phyloP scores from a whole-genome alignment of 2,329 filamentous ascomycete genomes.

The Rugonectria rugulosa region DNA sequence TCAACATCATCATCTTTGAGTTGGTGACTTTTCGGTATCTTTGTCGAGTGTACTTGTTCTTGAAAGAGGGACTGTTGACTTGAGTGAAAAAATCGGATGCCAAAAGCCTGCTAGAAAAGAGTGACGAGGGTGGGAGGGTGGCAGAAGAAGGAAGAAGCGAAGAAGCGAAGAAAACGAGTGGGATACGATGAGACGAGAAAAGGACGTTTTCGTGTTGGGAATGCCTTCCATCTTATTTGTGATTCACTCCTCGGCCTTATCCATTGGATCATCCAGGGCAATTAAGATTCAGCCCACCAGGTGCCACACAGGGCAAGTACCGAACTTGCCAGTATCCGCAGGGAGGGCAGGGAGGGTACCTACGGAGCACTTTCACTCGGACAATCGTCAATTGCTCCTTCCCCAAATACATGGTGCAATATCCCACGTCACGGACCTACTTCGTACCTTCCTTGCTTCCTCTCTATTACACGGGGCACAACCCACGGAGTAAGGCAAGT shows the following conservation, averaged over 20 bases:
- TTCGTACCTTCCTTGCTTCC: neutral
- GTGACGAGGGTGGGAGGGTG: conserved; percentile 5
- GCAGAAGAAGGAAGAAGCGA: neutral
- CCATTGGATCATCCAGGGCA: neutral
- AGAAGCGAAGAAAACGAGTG: neutral
- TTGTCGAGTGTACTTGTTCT: too few species aligned
- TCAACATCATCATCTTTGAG: conserved; percentile 8
- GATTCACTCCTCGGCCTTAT: neutral
- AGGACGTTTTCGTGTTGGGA: neutral
- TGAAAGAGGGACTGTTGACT: too few species aligned
- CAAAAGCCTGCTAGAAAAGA: neutral
- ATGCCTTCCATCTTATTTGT: conserved; percentile 15
- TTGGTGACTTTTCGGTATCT: neutral
- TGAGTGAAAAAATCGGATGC: neutral
- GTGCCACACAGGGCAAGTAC: too few species aligned
- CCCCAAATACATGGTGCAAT: too few species aligned
- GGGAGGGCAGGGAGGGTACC: too few species aligned
- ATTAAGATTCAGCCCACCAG: too few species aligned
- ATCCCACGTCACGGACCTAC: too few species aligned
- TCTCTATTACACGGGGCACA: too few species aligned
- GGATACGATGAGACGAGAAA: neutral
- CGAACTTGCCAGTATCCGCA: too few species aligned
- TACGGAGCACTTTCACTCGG: too few species aligned
- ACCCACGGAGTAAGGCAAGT: too few species aligned
- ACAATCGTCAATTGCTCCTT: too few species aligned